These are phyloP conservation scores for Lactarius sp. DNA, from an alignment of 768 basidiomycete species.

Conservation along the genomic window DNA sequence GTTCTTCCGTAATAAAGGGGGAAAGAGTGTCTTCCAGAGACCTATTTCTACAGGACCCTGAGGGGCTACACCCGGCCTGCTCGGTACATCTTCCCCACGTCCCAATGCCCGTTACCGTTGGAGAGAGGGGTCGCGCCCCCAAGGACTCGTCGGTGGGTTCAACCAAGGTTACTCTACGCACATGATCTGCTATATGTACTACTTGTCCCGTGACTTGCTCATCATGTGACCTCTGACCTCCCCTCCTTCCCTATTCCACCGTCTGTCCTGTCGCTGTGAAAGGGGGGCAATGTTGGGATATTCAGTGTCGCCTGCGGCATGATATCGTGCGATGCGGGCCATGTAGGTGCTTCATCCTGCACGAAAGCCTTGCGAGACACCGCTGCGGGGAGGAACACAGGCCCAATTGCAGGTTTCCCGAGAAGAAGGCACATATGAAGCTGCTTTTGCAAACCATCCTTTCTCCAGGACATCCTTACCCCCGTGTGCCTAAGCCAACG, in stretches of 20 bases:
- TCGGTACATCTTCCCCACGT: not conserved
- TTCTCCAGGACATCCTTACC: too few relatives aligned
- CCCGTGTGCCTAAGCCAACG: too few relatives aligned
- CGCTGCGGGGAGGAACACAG: not conserved
- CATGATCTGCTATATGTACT: too few relatives aligned
- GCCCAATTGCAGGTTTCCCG: not conserved
- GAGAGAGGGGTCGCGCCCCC: too few relatives aligned
- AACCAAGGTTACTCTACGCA: too few relatives aligned
- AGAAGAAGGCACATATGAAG: not conserved
- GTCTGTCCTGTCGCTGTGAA: not conserved
- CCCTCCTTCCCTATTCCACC: too few relatives aligned
- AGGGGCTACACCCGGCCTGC: not conserved
- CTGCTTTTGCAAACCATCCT: not conserved
- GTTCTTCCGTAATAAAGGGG: not conserved
- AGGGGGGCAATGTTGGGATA: not conserved
- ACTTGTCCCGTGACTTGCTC: too few relatives aligned
- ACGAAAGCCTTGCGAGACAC: not conserved
- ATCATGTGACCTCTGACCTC: too few relatives aligned
- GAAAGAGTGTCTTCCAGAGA: not conserved
- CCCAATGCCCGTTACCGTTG: not conserved
- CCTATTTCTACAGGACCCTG: not conserved
- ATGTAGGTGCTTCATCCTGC: conserved; percentile 4
- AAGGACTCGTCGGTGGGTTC: too few relatives aligned
- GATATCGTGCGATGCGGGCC: not conserved
- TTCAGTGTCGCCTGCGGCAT: not conserved